phyloP scores from a whole-genome alignment of 1,139 yeast species.

The Blastobotrys indianensis region DNA sequence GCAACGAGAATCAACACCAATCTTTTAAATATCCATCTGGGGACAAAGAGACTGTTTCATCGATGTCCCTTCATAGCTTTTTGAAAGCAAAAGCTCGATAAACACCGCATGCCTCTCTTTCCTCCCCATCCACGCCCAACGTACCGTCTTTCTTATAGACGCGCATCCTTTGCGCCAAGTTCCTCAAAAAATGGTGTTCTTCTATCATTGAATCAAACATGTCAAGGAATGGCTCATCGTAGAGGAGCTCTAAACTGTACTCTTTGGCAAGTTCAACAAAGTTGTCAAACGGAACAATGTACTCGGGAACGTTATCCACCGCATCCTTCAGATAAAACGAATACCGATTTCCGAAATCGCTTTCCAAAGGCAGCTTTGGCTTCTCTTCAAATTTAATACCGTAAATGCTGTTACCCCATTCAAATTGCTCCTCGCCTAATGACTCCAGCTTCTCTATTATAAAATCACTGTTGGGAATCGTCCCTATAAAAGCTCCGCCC shows the following conservation, averaged over 20 bases:
- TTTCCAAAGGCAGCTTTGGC: conserved; percentile 62
- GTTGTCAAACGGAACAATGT: conserved; percentile 92
- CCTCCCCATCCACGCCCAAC: conserved; percentile 84
- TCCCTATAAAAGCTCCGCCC: conserved; percentile 88
- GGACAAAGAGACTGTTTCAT: conserved; percentile 29
- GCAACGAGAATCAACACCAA: no score
- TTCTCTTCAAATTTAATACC: conserved; percentile 69
- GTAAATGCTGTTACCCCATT: conserved; percentile 84
- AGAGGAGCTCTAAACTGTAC: conserved; percentile 65
- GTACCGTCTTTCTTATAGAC: conserved; percentile 56
- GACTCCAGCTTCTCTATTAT: conserved; percentile 52
- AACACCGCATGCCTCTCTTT: conserved; percentile 84
- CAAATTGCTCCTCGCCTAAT: conserved; percentile 26
- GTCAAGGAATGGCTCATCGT: conserved; percentile 73
- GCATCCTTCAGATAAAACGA: conserved; percentile 84
- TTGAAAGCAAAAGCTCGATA: conserved; percentile 77
- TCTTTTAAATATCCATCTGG: no score
- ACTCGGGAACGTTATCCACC: conserved; percentile 93
- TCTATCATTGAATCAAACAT: conserved; percentile 72
- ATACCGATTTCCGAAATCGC: conserved; percentile 78
- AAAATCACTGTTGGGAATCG: conserved; percentile 88
- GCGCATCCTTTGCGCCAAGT: conserved; percentile 55
- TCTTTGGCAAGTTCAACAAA: conserved; percentile 79
- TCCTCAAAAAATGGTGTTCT: conserved; percentile 58
- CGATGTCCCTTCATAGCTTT: conserved; percentile 22